These are phyloP conservation scores for Conringia planisiliqua DNA, from an alignment of 345 rosid species.

Conservation along the genomic window DNA sequence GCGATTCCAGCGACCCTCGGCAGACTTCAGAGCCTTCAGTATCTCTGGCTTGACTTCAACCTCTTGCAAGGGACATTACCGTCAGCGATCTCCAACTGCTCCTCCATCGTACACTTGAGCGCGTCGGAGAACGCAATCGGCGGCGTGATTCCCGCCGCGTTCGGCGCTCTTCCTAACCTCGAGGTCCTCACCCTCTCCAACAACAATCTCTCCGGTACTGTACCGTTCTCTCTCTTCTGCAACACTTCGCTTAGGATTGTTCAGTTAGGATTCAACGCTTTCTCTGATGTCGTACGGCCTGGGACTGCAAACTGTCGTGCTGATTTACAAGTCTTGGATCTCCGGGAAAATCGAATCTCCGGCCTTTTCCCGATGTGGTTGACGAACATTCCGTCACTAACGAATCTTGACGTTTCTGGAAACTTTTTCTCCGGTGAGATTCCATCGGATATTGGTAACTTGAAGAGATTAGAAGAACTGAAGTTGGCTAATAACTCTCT, in stretches of 20 bases:
- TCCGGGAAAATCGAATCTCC: conserved; percentile 50
- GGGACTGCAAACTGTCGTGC: conserved; percentile 46
- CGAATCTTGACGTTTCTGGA: conserved; percentile 61
- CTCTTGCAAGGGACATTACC: conserved; percentile 71
- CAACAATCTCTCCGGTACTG: conserved; percentile 64
- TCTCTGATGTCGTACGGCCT: conserved; percentile 47
- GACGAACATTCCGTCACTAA: conserved; percentile 40
- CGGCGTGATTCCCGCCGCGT: conserved; percentile 72
- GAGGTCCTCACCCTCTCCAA: conserved; percentile 59
- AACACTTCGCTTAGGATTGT: conserved; percentile 55
- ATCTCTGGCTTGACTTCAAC: conserved; percentile 76
- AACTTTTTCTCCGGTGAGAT: conserved; percentile 63
- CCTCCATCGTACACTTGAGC: conserved; percentile 75
- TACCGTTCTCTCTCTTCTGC: conserved; percentile 67
- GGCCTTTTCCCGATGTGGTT: conserved; percentile 73
- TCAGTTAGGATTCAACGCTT: conserved; percentile 61
- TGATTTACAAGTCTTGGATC: conserved; percentile 57
- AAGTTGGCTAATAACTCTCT: conserved; percentile 72
- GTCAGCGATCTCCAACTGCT: conserved; percentile 73
- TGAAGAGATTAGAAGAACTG: conserved; percentile 55
- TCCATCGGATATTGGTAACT: conserved; percentile 57
- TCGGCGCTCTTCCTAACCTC: conserved; percentile 63
- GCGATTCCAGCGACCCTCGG: conserved; percentile 73
- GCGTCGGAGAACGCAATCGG: conserved; percentile 62
- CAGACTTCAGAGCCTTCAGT: conserved; percentile 54